Evolutionary conservation across 768 basidiomycete species (phyloP).

Genomic region (Suillus lakei): DNA sequence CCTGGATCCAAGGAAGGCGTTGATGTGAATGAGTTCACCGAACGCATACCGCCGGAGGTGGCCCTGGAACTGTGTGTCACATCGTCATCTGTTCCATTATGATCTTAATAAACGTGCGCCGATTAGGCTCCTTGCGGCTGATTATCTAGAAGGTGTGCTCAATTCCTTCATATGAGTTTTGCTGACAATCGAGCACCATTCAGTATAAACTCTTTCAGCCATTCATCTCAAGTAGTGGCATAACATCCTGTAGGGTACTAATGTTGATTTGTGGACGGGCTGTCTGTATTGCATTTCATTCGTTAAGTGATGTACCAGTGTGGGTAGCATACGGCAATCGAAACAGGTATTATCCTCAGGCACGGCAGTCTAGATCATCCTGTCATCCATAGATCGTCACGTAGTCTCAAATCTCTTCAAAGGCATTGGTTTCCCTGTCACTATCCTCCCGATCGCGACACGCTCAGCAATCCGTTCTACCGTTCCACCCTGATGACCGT

Average conservation of each 20-base stretch:
- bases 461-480: slow-evolving; percentile 67
- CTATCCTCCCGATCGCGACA: slow-evolving; percentile 56
- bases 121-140: slow-evolving; percentile 60
- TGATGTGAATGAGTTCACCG: slow-evolving; percentile 75
- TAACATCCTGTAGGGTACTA: background rate
- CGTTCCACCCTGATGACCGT: slow-evolving; percentile 40
- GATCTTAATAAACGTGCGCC: slow-evolving; percentile 6
- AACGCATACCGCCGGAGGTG: slow-evolving; percentile 86
- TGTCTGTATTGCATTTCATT: background rate
- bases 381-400: slow-evolving; percentile 20
- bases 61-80: slow-evolving; percentile 78
- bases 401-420: slow-evolving; percentile 72
- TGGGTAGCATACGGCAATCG: background rate
- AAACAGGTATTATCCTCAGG: background rate
- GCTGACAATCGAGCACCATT: background rate
- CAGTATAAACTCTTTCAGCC: slow-evolving; percentile 3
- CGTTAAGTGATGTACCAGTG: background rate
- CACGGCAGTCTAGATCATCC: background rate
- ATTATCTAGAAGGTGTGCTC: slow-evolving; percentile 66
- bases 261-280: background rate
- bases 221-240: background rate
- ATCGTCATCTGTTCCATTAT: slow-evolving; percentile 1
- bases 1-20: slow-evolving; percentile 75
- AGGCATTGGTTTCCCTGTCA: slow-evolving; percentile 50
- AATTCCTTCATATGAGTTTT: background rate